Evolutionary conservation across 352 stramenopile species (phyloP).

Genomic region (Globisporangium heterothallicum): DNA sequence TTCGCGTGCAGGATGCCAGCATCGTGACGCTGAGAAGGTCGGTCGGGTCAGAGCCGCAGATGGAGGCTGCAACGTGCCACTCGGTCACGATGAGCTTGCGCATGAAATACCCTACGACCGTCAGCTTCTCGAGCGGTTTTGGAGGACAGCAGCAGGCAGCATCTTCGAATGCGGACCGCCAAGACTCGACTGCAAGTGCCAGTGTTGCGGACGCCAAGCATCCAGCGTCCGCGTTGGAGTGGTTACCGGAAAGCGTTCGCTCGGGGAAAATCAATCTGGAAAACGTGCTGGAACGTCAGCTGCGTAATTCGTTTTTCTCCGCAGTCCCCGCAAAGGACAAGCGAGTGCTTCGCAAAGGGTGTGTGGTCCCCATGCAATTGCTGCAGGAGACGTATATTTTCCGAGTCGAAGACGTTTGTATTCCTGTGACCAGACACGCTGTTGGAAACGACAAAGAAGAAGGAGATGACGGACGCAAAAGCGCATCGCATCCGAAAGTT

Average conservation of each 20-base stretch:
- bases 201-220: neutral
- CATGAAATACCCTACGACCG: conserved; percentile 22
- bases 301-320: conserved; percentile 12
- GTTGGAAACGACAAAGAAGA: neutral
- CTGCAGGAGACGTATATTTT: conserved; percentile 53
- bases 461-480: conserved; percentile 16
- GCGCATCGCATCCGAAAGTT: neutral
- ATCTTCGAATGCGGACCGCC: neutral
- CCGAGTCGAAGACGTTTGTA: conserved; percentile 17
- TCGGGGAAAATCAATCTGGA: conserved; percentile 31
- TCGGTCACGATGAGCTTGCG: conserved; percentile 27
- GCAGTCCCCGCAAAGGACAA: conserved; percentile 6
- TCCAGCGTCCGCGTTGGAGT: conserved; percentile 11
- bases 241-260: conserved; percentile 38
- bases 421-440: neutral
- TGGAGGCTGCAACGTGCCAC: conserved; percentile 8
- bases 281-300: conserved; percentile 28
- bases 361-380: conserved; percentile 32
- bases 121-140: neutral
- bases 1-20: conserved; percentile 14
- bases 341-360: neutral
- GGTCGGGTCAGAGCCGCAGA: neutral
- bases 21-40: neutral
- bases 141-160: neutral
- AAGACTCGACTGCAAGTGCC: neutral